These are phyloP conservation scores for Globisporangium cederbergense DNA, from an alignment of 352 stramenopile genomes.

Conservation along the genomic window DNA sequence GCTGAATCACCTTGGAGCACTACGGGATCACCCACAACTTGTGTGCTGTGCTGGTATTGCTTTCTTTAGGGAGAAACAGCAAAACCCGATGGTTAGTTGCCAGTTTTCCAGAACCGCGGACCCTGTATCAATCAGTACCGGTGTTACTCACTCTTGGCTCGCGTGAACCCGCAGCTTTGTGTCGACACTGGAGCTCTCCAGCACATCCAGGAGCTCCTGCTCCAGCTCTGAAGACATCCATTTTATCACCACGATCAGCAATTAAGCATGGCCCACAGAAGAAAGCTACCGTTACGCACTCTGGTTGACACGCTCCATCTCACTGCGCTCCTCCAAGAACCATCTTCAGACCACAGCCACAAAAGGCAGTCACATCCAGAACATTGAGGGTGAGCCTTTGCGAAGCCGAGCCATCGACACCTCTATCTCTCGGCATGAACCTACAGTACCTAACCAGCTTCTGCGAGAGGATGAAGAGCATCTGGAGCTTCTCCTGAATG, in stretches of 20 bases:
- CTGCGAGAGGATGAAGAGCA: slow-evolving; percentile 36
- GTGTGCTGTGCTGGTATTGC: neutral
- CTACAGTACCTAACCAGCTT: slow-evolving; percentile 26
- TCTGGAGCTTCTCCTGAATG: slow-evolving; percentile 31
- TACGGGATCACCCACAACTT: neutral
- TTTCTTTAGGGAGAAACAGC: neutral
- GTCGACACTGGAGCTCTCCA: neutral
- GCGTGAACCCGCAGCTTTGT: neutral
- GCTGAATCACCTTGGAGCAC: neutral
- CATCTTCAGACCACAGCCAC: slow-evolving; percentile 13
- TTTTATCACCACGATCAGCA: neutral
- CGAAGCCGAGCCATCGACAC: too few species aligned
- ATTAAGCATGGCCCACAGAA: neutral
- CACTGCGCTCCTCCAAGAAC: slow-evolving; percentile 24
- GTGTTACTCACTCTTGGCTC: neutral
- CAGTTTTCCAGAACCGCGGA: neutral
- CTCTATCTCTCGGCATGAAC: too few species aligned
- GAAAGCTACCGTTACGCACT: slow-evolving; percentile 15
- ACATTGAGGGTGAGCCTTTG: neutral
- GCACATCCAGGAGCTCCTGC: slow-evolving; percentile 23
- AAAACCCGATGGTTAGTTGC: neutral
- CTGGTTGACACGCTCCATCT: slow-evolving; percentile 26
- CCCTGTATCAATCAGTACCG: neutral
- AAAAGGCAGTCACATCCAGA: neutral
- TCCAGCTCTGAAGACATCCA: slow-evolving; percentile 20